Percentiles rank a stretch among this genome's conserved stretches.
phyloP scores from a whole-genome alignment of 805 yeast species.

The Teunomyces gatunensis region DNA sequence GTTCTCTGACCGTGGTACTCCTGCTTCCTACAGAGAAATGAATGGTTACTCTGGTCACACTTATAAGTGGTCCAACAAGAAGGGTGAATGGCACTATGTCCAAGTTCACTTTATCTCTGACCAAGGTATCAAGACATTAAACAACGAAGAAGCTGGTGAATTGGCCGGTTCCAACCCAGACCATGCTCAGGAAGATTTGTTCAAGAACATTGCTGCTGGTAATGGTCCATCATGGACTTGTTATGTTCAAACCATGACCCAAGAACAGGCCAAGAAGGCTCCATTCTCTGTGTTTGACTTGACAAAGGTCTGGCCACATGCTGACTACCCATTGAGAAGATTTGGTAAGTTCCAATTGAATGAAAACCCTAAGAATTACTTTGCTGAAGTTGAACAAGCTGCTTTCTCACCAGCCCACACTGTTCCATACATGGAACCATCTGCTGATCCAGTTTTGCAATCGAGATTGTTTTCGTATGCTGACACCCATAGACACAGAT shows the following conservation, averaged over 20 bases:
- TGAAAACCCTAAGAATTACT: constrained; percentile 54
- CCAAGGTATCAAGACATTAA: constrained; percentile 56
- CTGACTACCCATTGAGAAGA: constrained; percentile 51
- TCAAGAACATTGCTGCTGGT: constrained; percentile 73
- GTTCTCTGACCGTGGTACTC: constrained; percentile 83
- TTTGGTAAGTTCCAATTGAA: constrained; percentile 55
- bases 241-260: constrained; percentile 83
- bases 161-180: constrained; percentile 80
- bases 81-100: constrained; percentile 76
- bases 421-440: constrained; percentile 72
- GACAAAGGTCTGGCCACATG: constrained; percentile 70
- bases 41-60: constrained; percentile 85
- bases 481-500: constrained; percentile 75
- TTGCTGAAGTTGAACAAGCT: constrained; percentile 43
- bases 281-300: constrained; percentile 85
- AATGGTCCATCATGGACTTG: constrained; percentile 82
- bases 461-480: constrained; percentile 72
- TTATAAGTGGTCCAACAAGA: constrained; percentile 72
- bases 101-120: constrained; percentile 72
- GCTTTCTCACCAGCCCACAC: constrained; percentile 75
- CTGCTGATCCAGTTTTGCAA: constrained; percentile 77
- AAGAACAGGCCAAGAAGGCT: constrained; percentile 68
- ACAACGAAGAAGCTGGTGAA: constrained; percentile 64
- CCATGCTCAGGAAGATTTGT: constrained; percentile 75
- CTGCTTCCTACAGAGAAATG: constrained; percentile 72